Base-by-base conservation (phyloP, 768 basidiomycete species). In the Russula earlei region DNA sequence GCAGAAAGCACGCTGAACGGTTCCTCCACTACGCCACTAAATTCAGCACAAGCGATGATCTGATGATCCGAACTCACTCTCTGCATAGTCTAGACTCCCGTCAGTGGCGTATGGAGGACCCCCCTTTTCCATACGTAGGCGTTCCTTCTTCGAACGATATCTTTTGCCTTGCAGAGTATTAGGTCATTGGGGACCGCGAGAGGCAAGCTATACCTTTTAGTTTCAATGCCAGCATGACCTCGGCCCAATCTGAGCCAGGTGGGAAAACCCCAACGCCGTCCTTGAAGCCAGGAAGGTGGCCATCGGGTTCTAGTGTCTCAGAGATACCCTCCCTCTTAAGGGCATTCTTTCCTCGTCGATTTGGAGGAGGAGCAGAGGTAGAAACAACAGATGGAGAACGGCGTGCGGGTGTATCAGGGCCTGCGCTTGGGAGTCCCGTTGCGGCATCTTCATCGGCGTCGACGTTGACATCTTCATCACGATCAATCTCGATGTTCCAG, bases 401-500 rank as follows among this genome's bases (percentile, higher is more conserved):
- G 2, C 63, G 62, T 11, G 49, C 65, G 4, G 56, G 68, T 1
- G 68, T 68, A 2, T 62, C 66, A 37, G 61, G 60, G 29, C 63
- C 63, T 4, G 57, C 54, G 19, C 57, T 43, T 4, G 46, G 17
- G 17, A 31, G 56, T 60, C 20, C 54, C 8, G 52, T 41, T 7
- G 53, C 62, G 2, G 61, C 65, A 3, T 70, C 72, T 10, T 74
- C 84, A 38, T 85, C 86, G 34, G 77, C 67, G 31, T 68, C 68
- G 19, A 63, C 64, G 5, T 59, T 56, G 34, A 63, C 59, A 10
- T 64, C 57, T 12, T 70, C 71, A 38, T 73, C 70, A 25, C 62
- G 78, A 63, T 87, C 87, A 9, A 85, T 72, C 50, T 91, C 87
- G 55, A 89, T 84, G 62, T 86, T 88, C 87, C 87, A 89, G 66